Percentiles rank a stretch among this genome's conserved stretches.
Evolutionary conservation across 768 basidiomycete genomes (phyloP).

Genomic region (Holtermanniella nyarrowii): DNA sequence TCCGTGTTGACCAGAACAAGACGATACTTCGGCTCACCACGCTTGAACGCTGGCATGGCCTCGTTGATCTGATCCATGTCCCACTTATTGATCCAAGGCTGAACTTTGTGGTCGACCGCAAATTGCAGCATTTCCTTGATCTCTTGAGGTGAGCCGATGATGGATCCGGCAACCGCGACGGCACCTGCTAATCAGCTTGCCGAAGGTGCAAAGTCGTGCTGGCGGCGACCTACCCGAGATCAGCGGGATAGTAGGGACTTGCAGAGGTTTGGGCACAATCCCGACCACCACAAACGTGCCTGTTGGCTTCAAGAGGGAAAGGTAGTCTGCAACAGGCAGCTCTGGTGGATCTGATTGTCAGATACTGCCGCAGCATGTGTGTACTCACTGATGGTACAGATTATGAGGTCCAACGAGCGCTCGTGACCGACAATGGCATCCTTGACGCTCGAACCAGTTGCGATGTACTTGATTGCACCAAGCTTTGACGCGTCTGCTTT

Average conservation of each 20-base stretch:
- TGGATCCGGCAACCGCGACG: slow-evolving; percentile 26
- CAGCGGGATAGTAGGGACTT: no score
- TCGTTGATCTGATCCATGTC: slow-evolving; percentile 28
- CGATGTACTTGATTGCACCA: slow-evolving; percentile 45
- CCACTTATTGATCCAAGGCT: slow-evolving; percentile 32
- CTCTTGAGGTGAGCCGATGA: slow-evolving; percentile 27
- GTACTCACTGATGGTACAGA: slow-evolving; percentile 44
- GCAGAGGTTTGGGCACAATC: slow-evolving; percentile 46
- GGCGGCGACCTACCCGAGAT: slow-evolving; percentile 18
- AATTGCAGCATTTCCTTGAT: slow-evolving; percentile 15
- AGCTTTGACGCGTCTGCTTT: slow-evolving; percentile 51
- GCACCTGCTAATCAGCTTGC: slow-evolving; percentile 37
- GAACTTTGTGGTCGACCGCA: slow-evolving; percentile 24
- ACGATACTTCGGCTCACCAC: slow-evolving; percentile 25
- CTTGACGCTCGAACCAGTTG: slow-evolving; percentile 27
- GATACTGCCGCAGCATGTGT: no score
- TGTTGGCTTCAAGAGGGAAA: slow-evolving; percentile 49
- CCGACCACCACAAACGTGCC: slow-evolving; percentile 53
- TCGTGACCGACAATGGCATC: slow-evolving; percentile 36
- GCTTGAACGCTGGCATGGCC: slow-evolving; percentile 23
- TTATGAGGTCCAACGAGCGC: slow-evolving; percentile 42
- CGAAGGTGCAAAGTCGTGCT: slow-evolving; percentile 7
- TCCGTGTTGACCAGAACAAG: slow-evolving; percentile 34
- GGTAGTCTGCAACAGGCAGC: slow-evolving; percentile 49
- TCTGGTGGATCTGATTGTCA: slow-evolving; percentile 33